phyloP scores from a whole-genome alignment of 768 basidiomycete species.

The Tephrocybe sp. region DNA sequence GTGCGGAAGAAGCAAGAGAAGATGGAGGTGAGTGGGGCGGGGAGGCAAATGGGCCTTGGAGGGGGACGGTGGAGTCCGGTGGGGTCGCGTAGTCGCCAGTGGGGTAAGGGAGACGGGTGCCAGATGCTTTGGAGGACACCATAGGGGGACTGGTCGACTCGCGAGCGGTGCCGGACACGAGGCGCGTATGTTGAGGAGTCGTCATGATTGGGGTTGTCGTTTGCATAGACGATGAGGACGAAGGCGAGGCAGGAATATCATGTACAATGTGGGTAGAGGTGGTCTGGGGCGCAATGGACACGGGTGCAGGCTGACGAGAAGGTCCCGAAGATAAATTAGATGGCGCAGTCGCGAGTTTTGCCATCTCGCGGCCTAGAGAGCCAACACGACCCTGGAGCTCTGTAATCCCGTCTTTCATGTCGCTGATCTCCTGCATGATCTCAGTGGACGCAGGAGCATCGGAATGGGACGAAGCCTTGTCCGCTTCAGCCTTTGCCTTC shows the following conservation, averaged over 20 bases:
- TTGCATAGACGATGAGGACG: constrained; percentile 15
- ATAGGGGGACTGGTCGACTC: constrained; percentile 69
- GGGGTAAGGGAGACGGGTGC: constrained; percentile 75
- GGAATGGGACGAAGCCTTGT: constrained; percentile 11
- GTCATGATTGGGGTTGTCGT: neutral
- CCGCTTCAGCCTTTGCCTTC: constrained; percentile 37
- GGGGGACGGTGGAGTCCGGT: constrained; percentile 37
- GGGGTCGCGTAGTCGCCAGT: constrained; percentile 82
- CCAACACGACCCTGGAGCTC: constrained; percentile 77
- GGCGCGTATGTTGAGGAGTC: constrained; percentile 39
- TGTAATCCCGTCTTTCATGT: constrained; percentile 65
- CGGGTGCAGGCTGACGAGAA: constrained; percentile 43
- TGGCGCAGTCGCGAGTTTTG: constrained; percentile 59
- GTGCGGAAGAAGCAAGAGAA: constrained; percentile 52
- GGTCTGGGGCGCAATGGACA: constrained; percentile 45
- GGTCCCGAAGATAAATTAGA: constrained; percentile 52
- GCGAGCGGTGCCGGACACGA: constrained; percentile 44
- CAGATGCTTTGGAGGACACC: constrained; percentile 44
- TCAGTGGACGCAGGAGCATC: constrained; percentile 22
- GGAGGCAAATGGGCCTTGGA: constrained; percentile 35
- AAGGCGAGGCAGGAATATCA: constrained; percentile 24
- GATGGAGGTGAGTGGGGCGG: constrained; percentile 48
- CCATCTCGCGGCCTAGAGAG: constrained; percentile 79
- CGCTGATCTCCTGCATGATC: constrained; percentile 42
- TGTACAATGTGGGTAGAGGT: constrained; percentile 45